Evolutionary conservation across 345 rosid genomes (phyloP), one percentile per base, ranked within the genome.

Genomic region (Aethionema arabicum): DNA sequence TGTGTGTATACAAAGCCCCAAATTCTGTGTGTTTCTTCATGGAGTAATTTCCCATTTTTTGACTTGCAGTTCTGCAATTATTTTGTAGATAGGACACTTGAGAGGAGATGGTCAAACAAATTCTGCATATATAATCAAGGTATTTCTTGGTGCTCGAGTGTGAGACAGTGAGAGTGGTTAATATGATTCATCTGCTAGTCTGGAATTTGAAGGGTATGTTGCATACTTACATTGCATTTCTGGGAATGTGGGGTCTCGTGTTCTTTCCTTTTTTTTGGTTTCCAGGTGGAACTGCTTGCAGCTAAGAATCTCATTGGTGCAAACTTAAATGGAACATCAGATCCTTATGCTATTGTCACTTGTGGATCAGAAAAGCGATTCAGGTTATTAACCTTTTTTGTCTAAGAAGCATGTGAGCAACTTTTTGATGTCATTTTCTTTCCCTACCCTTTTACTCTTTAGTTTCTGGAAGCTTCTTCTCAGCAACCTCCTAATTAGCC

Each of bases 261-360:
- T 27, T 51, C 35, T 21, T 55, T 47, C 29, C 13, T 29, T 45
- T 38, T 50, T 60, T 55, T 32, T 68, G 37, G 64, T 37, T 75
- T 70, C 63, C 76, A 95, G 97, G 80, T 87, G 84, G 95, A 95
- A 78, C 77, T 90, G 54, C 67, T 90, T 77, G 99, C 96, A 36
- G 97, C 99, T 77, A 90, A 90, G 83, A 93, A 93, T 86, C 91
- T 95, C 13, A 81, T 90, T 60, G 89, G 90, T 74, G 97, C 97
- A 14, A 95, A 95, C 72, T 76, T 90, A 76, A 95, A 90, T 79
- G 97, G 97, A 69, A 84, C 95, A 6, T 95, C 97, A 63, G 99
- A 95, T 79, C 97, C 96, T 73, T 95, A 95, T 76, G 92, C 97
- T 60, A 83, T 95, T 81, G 85, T 95, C 45, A 86, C 92, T 70